phyloP scores from a whole-genome alignment of 345 rosid genomes.

The Toxicodendron radicans region DNA sequence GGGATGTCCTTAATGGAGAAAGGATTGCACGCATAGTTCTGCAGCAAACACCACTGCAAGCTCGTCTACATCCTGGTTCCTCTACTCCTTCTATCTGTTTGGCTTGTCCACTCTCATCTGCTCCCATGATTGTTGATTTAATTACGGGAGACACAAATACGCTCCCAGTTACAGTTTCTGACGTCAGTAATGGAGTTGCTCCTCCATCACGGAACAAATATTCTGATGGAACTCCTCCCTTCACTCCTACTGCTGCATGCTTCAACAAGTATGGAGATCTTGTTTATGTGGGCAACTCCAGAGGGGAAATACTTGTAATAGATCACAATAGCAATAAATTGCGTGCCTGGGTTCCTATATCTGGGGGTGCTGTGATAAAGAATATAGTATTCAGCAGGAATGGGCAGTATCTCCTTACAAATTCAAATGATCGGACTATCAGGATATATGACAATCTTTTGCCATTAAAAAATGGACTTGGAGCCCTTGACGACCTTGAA shows the following conservation, averaged over 20 bases:
- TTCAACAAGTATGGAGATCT: slow-evolving; percentile 93
- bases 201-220: slow-evolving; percentile 68
- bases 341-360: slow-evolving; percentile 65
- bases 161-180: slow-evolving; percentile 72
- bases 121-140: slow-evolving; percentile 88
- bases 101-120: slow-evolving; percentile 92
- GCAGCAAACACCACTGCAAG: slow-evolving; percentile 79
- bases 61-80: slow-evolving; percentile 86
- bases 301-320: slow-evolving; percentile 88
- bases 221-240: slow-evolving; percentile 60
- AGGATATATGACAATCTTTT: slow-evolving; percentile 93
- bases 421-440: slow-evolving; percentile 87
- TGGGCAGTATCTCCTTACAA: slow-evolving; percentile 91
- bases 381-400: slow-evolving; percentile 87
- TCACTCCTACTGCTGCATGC: slow-evolving; percentile 90
- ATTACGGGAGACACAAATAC: slow-evolving; percentile 55
- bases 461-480: slow-evolving; percentile 64
- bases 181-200: slow-evolving; percentile 50
- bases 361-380: slow-evolving; percentile 75
- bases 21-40: slow-evolving; percentile 63
- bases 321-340: slow-evolving; percentile 67
- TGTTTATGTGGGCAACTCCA: slow-evolving; percentile 90
- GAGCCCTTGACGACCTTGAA: slow-evolving; percentile 45
- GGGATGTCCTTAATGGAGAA: slow-evolving; percentile 80
- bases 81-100: slow-evolving; percentile 76